phyloP scores from a whole-genome alignment of 2,329 filamentous ascomycete genomes.

The Lasiodiplodia hormozganensis region DNA sequence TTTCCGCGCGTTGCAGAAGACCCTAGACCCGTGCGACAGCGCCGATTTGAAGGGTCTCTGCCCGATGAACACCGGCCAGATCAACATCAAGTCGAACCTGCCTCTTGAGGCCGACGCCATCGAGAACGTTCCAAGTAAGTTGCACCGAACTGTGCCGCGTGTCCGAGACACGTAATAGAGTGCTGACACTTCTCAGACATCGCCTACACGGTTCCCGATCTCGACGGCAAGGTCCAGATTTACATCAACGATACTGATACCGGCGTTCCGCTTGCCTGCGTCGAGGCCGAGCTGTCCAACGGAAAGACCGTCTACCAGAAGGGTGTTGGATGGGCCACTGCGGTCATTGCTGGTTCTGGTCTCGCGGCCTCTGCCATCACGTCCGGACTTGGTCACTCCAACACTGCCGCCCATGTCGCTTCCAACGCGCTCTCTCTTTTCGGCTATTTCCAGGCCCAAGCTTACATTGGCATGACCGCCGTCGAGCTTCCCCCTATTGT shows the following conservation, averaged over 20 bases:
- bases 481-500: conserved; percentile 87
- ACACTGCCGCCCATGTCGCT: conserved; percentile 92
- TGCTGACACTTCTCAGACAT: conserved; percentile 60
- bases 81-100: conserved; percentile 77
- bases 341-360: conserved; percentile 84
- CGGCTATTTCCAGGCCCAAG: conserved; percentile 92
- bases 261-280: conserved; percentile 75
- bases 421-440: conserved; percentile 94
- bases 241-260: conserved; percentile 76
- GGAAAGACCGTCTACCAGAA: conserved; percentile 89
- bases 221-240: conserved; percentile 84
- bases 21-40: conserved; percentile 76
- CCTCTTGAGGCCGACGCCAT: conserved; percentile 63
- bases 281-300: conserved; percentile 88
- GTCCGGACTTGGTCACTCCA: conserved; percentile 88
- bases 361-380: conserved; percentile 86
- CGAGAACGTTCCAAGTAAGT: conserved; percentile 69
- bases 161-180: conserved; percentile 12
- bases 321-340: conserved; percentile 88
- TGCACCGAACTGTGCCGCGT: not conserved
- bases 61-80: conserved; percentile 86
- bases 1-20: conserved; percentile 71
- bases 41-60: conserved; percentile 76
- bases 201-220: conserved; percentile 87
- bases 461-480: conserved; percentile 84